A percentile compares a stretch with the other conserved stretches of the same genome.
These are phyloP conservation scores for Nicotiana noctiflora DNA, from an alignment of 257 asterid genomes.

Conservation along the genomic window DNA sequence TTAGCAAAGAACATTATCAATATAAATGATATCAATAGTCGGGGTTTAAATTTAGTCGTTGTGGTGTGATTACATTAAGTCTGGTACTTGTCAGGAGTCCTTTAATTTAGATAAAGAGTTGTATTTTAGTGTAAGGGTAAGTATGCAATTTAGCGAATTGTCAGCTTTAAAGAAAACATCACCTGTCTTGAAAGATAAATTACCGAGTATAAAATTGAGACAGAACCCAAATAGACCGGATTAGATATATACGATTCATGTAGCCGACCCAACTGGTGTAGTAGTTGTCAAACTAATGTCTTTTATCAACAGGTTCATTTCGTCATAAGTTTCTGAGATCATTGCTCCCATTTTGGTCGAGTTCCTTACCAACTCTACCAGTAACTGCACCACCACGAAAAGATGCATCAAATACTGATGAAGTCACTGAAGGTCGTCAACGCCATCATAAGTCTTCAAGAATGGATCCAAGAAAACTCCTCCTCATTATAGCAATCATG, in stretches of 20 bases:
- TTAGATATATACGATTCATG: neutral
- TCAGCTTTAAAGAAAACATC: neutral
- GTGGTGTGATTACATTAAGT: neutral
- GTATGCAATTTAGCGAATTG: neutral
- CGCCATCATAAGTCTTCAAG: conserved; percentile 70
- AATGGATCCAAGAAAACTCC: conserved; percentile 94
- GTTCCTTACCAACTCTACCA: conserved; percentile 79
- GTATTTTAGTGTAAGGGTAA: neutral
- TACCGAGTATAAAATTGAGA: neutral
- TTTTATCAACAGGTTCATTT: conserved; percentile 49
- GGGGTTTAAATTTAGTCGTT: neutral
- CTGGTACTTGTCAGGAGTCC: neutral
- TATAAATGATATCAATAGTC: neutral
- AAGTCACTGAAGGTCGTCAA: conserved; percentile 58
- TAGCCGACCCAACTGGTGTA: neutral
- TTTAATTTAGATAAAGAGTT: neutral
- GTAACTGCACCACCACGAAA: conserved; percentile 86
- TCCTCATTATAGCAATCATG: conserved; percentile 77
- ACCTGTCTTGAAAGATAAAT: neutral
- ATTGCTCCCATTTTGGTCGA: conserved; percentile 92
- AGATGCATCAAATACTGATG: conserved; percentile 60
- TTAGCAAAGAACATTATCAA: neutral
- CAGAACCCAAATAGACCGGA: neutral
- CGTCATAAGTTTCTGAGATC: conserved; percentile 76
- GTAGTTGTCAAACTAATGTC: conserved; percentile 13